phyloP scores from a whole-genome alignment of 2,329 filamentous ascomycete species.

The Alternaria angustiovoidea region DNA sequence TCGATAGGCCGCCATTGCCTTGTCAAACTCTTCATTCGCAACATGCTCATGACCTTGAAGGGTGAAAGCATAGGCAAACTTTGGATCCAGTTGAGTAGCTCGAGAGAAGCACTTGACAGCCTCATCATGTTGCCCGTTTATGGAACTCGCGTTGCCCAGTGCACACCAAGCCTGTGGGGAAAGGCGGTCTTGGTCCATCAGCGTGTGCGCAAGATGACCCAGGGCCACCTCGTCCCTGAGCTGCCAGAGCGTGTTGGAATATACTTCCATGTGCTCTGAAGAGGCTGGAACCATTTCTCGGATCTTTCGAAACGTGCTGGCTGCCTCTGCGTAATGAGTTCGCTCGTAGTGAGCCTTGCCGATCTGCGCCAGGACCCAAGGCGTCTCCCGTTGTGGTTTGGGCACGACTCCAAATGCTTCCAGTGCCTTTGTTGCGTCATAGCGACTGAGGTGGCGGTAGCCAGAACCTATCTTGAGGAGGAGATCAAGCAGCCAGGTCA shows the following conservation, averaged over 20 bases:
- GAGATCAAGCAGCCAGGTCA: slow-evolving; percentile 79
- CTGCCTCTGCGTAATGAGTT: slow-evolving; percentile 83
- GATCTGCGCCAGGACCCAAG: slow-evolving; percentile 91
- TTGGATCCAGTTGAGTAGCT: slow-evolving; percentile 87
- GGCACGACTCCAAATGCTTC: slow-evolving; percentile 76
- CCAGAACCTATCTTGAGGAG: slow-evolving; percentile 83
- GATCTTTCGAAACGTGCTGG: slow-evolving; percentile 83
- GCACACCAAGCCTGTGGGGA: slow-evolving; percentile 97
- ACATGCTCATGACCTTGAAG: slow-evolving; percentile 96
- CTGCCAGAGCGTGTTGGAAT: slow-evolving; percentile 99
- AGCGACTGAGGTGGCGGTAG: slow-evolving; percentile 80
- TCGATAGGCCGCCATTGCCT: slow-evolving; percentile 86
- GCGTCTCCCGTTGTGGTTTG: slow-evolving; percentile 80
- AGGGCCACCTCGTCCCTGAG: slow-evolving; percentile 90
- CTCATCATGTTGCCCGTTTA: slow-evolving; percentile 91
- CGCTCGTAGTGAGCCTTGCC: slow-evolving; percentile 93
- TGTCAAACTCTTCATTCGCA: slow-evolving; percentile 96
- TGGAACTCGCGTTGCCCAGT: slow-evolving; percentile 91
- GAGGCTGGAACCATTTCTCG: slow-evolving; percentile 81
- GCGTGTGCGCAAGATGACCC: slow-evolving; percentile 88
- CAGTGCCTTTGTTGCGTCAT: slow-evolving; percentile 79
- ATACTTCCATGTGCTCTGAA: slow-evolving; percentile 95
- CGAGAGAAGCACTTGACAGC: slow-evolving; percentile 94
- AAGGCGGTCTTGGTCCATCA: slow-evolving; percentile 85
- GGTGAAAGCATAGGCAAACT: slow-evolving; percentile 95